These are phyloP conservation scores for Astrephomene gubernaculifera DNA, from an alignment of 139 green algal species.

Conservation along the genomic window DNA sequence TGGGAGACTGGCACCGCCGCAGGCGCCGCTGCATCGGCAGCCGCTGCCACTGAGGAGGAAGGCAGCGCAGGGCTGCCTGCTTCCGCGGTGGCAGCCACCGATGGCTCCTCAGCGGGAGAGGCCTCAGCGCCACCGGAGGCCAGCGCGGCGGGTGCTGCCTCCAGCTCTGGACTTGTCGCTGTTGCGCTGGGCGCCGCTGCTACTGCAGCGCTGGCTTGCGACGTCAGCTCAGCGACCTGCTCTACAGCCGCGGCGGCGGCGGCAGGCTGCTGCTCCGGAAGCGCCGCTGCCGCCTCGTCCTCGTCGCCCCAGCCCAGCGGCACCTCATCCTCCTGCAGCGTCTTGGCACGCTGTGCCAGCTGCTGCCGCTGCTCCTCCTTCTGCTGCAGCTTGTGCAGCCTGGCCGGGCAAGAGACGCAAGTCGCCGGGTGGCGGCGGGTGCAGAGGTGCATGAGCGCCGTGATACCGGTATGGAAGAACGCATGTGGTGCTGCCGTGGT, in stretches of 20 bases:
- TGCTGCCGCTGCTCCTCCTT: conserved; percentile 72
- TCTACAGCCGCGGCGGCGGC: no score
- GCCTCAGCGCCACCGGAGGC: neutral
- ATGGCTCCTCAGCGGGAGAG: neutral
- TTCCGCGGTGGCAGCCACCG: neutral
- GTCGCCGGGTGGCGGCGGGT: no score
- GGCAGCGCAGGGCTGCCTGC: no score
- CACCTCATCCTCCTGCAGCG: conserved; percentile 64
- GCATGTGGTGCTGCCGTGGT: neutral
- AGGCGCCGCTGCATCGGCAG: neutral
- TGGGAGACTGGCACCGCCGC: neutral
- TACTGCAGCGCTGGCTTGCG: no score
- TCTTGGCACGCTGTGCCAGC: conserved; percentile 67
- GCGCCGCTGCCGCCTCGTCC: conserved; percentile 7
- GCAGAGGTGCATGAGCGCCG: neutral
- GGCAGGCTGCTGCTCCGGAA: neutral
- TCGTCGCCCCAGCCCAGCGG: conserved; percentile 66
- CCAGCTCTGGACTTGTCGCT: neutral
- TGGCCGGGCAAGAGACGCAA: conserved; percentile 17
- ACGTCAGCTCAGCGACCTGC: no score
- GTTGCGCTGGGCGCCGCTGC: no score
- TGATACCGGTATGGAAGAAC: neutral
- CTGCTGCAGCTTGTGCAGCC: conserved; percentile 71
- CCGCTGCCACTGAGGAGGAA: neutral
- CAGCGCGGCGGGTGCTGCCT: neutral